phyloP scores from a whole-genome alignment of 2,329 filamentous ascomycete genomes.

The Aschersonia sp. region DNA sequence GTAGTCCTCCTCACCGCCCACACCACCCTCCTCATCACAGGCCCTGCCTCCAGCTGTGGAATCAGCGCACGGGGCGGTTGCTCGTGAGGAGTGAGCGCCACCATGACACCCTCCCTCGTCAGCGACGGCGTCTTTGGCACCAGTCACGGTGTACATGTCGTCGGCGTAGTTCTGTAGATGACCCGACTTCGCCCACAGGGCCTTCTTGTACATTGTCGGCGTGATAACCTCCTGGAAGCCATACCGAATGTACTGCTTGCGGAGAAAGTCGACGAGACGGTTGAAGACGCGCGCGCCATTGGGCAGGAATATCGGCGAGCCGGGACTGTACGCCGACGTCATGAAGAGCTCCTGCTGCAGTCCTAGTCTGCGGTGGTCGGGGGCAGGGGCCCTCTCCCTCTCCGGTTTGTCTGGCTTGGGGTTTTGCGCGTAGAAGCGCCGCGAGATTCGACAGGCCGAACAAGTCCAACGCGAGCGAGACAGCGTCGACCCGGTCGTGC shows the following conservation, averaged over 20 bases:
- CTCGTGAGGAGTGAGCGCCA: conserved; percentile 17
- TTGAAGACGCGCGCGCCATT: conserved; percentile 75
- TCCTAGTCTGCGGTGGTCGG: conserved; percentile 47
- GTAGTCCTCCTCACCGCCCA: conserved; percentile 52
- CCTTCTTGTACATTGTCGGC: conserved; percentile 81
- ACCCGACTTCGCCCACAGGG: conserved; percentile 72
- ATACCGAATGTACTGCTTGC: conserved; percentile 70
- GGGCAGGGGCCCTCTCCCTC: conserved; percentile 6
- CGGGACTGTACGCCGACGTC: conserved; percentile 66
- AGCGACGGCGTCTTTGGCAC: conserved; percentile 10
- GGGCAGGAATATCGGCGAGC: conserved; percentile 72
- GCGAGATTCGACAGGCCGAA: conserved; percentile 12
- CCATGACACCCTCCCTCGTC: conserved; percentile 26
- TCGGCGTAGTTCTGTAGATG: conserved; percentile 84
- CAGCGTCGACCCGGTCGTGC: neutral
- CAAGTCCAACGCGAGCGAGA: conserved; percentile 16
- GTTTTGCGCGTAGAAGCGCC: neutral
- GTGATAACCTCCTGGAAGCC: conserved; percentile 83
- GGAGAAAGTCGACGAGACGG: conserved; percentile 65
- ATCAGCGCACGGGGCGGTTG: too few relatives aligned
- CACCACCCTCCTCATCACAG: conserved; percentile 21
- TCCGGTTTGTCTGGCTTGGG: too few relatives aligned
- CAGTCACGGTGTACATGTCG: conserved; percentile 77
- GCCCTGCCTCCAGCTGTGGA: neutral
- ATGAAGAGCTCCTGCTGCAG: conserved; percentile 63